These are phyloP conservation scores for Gremmenia infestans DNA, from an alignment of 2,329 filamentous ascomycete genomes.

Conservation along the genomic window DNA sequence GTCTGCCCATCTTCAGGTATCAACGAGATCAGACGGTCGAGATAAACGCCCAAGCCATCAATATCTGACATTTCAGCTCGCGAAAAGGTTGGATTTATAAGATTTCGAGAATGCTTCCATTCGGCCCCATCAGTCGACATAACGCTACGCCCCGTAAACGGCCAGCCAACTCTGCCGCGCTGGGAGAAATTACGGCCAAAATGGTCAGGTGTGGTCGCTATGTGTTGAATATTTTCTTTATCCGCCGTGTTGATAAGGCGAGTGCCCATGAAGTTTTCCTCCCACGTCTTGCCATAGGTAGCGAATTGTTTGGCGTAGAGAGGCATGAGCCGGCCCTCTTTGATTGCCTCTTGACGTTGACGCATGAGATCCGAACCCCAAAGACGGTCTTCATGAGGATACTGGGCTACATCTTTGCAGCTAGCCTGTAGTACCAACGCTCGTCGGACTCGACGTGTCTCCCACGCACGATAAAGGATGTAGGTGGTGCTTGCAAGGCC, in stretches of 20 bases:
- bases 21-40: neutral
- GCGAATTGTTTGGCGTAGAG: neutral
- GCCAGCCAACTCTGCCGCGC: neutral
- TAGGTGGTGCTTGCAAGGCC: no score
- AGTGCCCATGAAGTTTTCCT: neutral
- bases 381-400: neutral
- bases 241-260: neutral
- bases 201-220: neutral
- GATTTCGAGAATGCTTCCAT: neutral
- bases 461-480: no score
- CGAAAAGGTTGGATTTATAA: neutral
- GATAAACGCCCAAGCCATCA: neutral
- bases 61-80: neutral
- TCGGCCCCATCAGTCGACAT: neutral
- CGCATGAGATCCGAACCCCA: neutral
- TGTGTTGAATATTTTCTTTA: neutral
- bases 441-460: no score
- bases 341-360: neutral
- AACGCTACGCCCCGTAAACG: neutral
- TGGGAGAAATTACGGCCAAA: neutral
- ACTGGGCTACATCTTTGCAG: neutral
- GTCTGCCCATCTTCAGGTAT: neutral
- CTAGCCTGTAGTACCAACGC: no score
- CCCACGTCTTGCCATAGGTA: neutral
- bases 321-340: neutral